Evolutionary conservation across 495 filamentous ascomycete species (phyloP).

Genomic region (Trichoderma virens): DNA sequence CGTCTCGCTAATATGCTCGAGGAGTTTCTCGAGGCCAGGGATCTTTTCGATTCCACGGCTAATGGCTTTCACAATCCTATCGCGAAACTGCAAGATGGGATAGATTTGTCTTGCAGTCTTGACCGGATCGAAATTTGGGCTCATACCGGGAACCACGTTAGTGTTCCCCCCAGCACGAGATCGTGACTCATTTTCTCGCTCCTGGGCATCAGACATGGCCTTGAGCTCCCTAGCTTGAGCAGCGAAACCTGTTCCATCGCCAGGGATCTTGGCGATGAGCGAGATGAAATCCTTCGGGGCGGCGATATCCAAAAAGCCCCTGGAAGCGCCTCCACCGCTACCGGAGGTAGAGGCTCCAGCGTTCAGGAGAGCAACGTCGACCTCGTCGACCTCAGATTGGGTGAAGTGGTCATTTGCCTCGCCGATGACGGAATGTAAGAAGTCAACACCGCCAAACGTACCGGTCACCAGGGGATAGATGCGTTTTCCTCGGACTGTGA

Average conservation of each 20-base stretch:
- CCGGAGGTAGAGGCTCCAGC: constrained; percentile 32
- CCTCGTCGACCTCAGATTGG: constrained; percentile 86
- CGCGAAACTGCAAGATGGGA: constrained; percentile 87
- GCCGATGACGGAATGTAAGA: constrained; percentile 92
- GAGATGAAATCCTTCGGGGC: constrained; percentile 49
- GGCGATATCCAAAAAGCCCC: constrained; percentile 21
- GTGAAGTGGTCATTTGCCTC: constrained; percentile 95
- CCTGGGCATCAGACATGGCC: constrained; percentile 64
- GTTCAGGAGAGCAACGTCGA: constrained; percentile 64
- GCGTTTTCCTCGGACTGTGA: constrained; percentile 63
- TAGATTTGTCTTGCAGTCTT: constrained; percentile 81
- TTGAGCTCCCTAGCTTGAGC: constrained; percentile 70
- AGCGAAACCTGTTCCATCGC: constrained; percentile 62
- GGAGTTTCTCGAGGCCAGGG: constrained; percentile 73
- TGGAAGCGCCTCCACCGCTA: constrained; percentile 30
- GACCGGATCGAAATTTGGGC: constrained; percentile 70
- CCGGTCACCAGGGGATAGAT: constrained; percentile 86
- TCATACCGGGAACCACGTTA: constrained; percentile 58
- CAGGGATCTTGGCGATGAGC: constrained; percentile 70
- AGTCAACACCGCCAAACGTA: constrained; percentile 88
- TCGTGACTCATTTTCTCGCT: constrained; percentile 46
- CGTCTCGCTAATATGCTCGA: constrained; percentile 87
- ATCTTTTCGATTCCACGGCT: constrained; percentile 82
- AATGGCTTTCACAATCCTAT: constrained; percentile 82
- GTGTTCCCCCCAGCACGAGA: constrained; percentile 26